Evolutionary conservation across 2,329 filamentous ascomycete genomes (phyloP).

Genomic region (Colletotrichum brevisporum): DNA sequence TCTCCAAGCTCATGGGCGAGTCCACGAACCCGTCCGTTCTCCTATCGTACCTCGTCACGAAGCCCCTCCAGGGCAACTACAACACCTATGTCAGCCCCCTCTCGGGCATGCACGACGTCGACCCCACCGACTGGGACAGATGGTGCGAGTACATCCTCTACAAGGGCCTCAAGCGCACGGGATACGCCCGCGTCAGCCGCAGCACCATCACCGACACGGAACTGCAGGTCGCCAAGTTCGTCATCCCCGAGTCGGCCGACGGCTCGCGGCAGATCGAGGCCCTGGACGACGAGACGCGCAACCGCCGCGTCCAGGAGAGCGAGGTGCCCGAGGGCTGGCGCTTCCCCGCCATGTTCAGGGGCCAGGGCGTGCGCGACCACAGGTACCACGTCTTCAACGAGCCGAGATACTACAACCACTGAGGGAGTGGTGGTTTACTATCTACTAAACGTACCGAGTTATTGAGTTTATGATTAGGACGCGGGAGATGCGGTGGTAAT

Average conservation of each 20-base stretch:
- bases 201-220: constrained; percentile 97
- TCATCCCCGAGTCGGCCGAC: constrained; percentile 79
- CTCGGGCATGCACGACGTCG: constrained; percentile 96
- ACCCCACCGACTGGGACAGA: constrained; percentile 91
- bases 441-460: neutral
- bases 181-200: constrained; percentile 90
- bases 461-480: neutral
- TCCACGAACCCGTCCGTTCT: constrained; percentile 85
- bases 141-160: constrained; percentile 99
- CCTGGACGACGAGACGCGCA: constrained; percentile 67
- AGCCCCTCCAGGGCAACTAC: constrained; percentile 93
- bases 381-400: constrained; percentile 96
- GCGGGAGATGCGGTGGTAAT: neutral
- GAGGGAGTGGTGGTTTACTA: neutral
- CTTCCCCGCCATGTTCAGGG: constrained; percentile 89
- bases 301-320: constrained; percentile 74
- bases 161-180: constrained; percentile 87
- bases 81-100: constrained; percentile 90
- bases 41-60: constrained; percentile 92
- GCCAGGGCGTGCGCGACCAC: constrained; percentile 89
- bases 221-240: constrained; percentile 95
- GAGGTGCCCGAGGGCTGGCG: constrained; percentile 82
- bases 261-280: constrained; percentile 62
- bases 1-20: constrained; percentile 89
- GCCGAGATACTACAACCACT: constrained; percentile 77